phyloP scores from a whole-genome alignment of 2,329 filamentous ascomycete species.

The Cryoendolithus antarcticus region DNA sequence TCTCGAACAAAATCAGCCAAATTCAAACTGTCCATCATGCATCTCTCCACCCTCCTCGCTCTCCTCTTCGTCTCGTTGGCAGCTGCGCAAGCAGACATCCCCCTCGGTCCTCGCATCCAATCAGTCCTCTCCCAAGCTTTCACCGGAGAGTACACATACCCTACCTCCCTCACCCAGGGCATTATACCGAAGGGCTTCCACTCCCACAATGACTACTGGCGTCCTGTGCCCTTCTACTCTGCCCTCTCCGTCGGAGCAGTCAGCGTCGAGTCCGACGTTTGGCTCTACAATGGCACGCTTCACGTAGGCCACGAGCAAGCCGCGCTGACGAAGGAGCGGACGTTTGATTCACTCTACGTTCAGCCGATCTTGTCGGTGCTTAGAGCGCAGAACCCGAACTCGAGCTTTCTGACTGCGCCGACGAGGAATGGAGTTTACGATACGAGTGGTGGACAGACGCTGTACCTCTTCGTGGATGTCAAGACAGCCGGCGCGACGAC shows the following conservation, averaged over 20 bases:
- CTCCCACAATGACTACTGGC: conserved; percentile 63
- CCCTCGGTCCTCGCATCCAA: too few relatives aligned
- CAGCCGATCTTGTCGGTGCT: conserved; percentile 52
- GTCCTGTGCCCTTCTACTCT: conserved; percentile 48
- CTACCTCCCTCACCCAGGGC: conserved; percentile 17
- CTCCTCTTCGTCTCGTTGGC: too few relatives aligned
- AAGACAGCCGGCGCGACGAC: conserved; percentile 46
- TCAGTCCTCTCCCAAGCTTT: too few relatives aligned
- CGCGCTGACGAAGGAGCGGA: conserved; percentile 43
- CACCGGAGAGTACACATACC: too few relatives aligned
- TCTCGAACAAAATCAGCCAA: too few relatives aligned
- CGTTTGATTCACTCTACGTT: conserved; percentile 52
- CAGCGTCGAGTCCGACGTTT: conserved; percentile 59
- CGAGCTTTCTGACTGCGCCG: neutral
- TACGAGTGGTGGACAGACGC: conserved; percentile 25
- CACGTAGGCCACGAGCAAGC: conserved; percentile 52
- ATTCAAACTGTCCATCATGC: too few relatives aligned
- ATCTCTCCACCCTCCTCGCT: too few relatives aligned
- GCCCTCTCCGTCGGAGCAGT: conserved; percentile 48
- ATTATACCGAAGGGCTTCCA: conserved; percentile 48
- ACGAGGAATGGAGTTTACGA: conserved; percentile 38
- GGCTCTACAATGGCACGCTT: conserved; percentile 45
- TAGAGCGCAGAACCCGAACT: conserved; percentile 15
- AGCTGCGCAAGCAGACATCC: too few relatives aligned
- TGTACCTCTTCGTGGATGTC: conserved; percentile 57